Evolutionary conservation across 2,329 filamentous ascomycete species (phyloP), one percentile per base, ranked within the genome.

Genomic region (Alternaria novae-zelandiae): DNA sequence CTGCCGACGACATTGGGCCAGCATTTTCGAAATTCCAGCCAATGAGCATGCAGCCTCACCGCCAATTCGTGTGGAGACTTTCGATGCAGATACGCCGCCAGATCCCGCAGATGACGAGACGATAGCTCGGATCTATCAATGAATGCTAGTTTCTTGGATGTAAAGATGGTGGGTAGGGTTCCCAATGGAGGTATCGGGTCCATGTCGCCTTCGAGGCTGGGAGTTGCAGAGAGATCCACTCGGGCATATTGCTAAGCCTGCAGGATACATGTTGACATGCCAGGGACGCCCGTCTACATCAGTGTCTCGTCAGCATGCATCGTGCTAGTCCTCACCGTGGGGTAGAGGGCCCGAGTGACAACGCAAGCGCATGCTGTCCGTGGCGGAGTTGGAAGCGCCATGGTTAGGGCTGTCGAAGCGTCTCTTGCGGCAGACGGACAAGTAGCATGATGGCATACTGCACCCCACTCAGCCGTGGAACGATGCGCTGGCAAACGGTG

Each of bases 1-100:
- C 50, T 63, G 49, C 63, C 45, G 59, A 68, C 50, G 59, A 54
- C 67, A 56, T 67, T 66, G 68, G 67, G 66, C 72, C 63, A 74
- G 64, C 70, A 73, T 68, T 69, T 69, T 60, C 17, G 26, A 59
- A 61, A 61, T 64, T 56, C 55, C 54, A 66, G 47, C 77, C 76
- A 79, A 79, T 78, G 56, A 72, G 57, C 66, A 58, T 28, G 26
- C 55, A 70, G 66, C 63, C 70, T 68, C 78, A 79, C 78, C 78
- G 78, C 78, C 67, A 74, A 72, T 78, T 76, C 66, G 60, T 55
- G 64, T 68, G 59, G 67, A 67, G 60, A 54, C 59, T 25, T 56
- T 66, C 41, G 65, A 73, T 71, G 73, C 71, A 74, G 74, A 75
- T 69, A 59, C 58, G 70, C 69, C 72, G 70, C 70, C 70, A 64